Base-by-base conservation (phyloP, 805 yeast genomes). In the Lipomyces yamadae region DNA sequence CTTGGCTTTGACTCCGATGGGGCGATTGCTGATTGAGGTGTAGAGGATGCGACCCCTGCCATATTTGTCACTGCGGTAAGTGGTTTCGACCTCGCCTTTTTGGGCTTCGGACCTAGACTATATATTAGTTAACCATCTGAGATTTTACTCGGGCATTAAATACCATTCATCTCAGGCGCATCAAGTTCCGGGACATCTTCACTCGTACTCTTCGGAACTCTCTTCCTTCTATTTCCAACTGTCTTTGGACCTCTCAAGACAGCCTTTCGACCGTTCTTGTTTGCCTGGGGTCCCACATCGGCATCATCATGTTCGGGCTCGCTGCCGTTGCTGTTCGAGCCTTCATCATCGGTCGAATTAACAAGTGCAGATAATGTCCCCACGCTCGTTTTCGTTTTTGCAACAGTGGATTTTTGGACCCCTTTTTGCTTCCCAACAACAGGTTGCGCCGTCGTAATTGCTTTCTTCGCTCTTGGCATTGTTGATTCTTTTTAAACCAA, bases 301-400 rank as follows among this genome's bases (percentile, higher is more conserved):
- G 34, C 57, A 10, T 4, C 29, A 24, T 11, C 57, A 10, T 4
- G 3, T 30, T 56, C 34, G 29, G 6, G 24, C 15, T 30, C 42
- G 13, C 39, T 33, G 18, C 2, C 24, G n/a, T 56, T 29, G n/a
- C 29, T 33, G 18, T 56, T n/a, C 29, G 7, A 11, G 18, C 18
- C 35, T 39, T 34, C 50, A 50, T 32, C 37, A n/a, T 56, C 50
- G 7, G 55, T 52, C 13, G 34, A 29, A 52, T 52, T 52, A n/a
- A 52, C 60, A 13, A 56, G 60, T 24, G 45, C 60, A 30, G 50
- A 39, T 30, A 35, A 42, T 6, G 37, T 24, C 10, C 33, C 33
- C 52, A 34, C 30, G 10, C 30, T n/a, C 24, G 30, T 24, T 7
- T 39, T 37, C n/a, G 52, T 24, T 33, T 33, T 29, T 11, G 58